These are phyloP conservation scores for Citrullus mucosospermus DNA, from an alignment of 306 rosid species.

Conservation along the genomic window DNA sequence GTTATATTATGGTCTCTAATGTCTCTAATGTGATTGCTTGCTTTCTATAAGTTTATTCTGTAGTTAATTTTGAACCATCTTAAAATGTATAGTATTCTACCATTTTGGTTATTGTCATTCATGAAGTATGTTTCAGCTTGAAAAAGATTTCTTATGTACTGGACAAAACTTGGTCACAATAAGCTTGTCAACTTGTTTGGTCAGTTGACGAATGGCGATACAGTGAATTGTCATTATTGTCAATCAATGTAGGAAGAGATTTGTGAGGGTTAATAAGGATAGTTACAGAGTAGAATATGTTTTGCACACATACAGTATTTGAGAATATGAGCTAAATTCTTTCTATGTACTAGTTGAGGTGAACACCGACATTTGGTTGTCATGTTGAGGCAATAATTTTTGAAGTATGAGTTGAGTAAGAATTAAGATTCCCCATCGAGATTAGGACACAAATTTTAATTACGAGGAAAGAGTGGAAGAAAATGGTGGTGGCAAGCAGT, in stretches of 20 bases:
- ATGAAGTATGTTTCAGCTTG: neutral
- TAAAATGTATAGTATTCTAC: neutral
- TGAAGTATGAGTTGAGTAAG: neutral
- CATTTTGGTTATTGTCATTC: neutral
- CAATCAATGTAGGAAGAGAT: neutral
- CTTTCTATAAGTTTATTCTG: neutral
- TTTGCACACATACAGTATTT: neutral
- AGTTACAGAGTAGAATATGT: neutral
- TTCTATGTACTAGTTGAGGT: neutral
- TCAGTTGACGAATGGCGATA: neutral
- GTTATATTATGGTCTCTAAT: slow-evolving; percentile 12
- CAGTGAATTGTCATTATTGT: neutral
- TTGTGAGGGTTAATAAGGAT: neutral
- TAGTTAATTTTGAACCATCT: neutral
- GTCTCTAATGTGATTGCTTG: neutral
- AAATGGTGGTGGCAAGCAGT: neutral
- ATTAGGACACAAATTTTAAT: neutral
- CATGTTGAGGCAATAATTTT: neutral
- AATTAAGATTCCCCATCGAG: neutral
- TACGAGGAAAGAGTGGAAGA: neutral
- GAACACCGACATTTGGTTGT: neutral
- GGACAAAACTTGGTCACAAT: neutral
- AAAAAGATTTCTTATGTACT: neutral
- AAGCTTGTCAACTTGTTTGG: neutral
- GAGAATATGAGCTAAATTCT: neutral